These are phyloP conservation scores for Lobosporangium transversale DNA, from an alignment of 192 early-diverging fungal genomes.

Conservation along the genomic window DNA sequence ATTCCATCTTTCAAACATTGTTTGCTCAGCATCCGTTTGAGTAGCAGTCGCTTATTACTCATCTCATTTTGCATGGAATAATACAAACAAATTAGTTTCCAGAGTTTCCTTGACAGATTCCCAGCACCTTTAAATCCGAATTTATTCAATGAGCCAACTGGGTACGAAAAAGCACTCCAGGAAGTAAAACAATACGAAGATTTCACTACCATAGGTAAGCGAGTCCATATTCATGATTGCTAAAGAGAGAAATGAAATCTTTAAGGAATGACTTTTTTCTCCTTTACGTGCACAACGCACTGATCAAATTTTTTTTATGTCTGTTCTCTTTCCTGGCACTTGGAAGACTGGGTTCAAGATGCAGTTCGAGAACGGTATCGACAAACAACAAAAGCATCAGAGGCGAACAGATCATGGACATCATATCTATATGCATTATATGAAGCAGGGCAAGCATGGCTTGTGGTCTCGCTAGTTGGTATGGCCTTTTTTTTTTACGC, in stretches of 20 bases:
- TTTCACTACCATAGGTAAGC: constrained; percentile 72
- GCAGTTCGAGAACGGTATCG: constrained; percentile 68
- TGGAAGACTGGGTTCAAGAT: constrained; percentile 79
- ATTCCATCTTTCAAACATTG: too few relatives aligned
- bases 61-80: too few relatives aligned
- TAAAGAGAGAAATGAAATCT: not conserved
- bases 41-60: not conserved
- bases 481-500: constrained; percentile 40
- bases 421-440: constrained; percentile 62
- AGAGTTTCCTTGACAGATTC: constrained; percentile 49
- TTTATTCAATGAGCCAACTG: constrained; percentile 51
- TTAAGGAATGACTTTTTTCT: not conserved
- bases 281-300: too few relatives aligned
- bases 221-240: not conserved
- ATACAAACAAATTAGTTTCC: too few relatives aligned
- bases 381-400: constrained; percentile 50
- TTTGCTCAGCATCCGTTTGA: not conserved
- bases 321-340: too few relatives aligned
- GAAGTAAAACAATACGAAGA: constrained; percentile 70
- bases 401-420: constrained; percentile 60
- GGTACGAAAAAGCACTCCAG: constrained; percentile 60
- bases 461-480: constrained; percentile 84
- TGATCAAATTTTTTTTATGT: too few relatives aligned
- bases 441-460: constrained; percentile 86
- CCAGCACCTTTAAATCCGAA: constrained; percentile 45